phyloP scores from a whole-genome alignment of 768 basidiomycete species.

The Termitomyces sp. region DNA sequence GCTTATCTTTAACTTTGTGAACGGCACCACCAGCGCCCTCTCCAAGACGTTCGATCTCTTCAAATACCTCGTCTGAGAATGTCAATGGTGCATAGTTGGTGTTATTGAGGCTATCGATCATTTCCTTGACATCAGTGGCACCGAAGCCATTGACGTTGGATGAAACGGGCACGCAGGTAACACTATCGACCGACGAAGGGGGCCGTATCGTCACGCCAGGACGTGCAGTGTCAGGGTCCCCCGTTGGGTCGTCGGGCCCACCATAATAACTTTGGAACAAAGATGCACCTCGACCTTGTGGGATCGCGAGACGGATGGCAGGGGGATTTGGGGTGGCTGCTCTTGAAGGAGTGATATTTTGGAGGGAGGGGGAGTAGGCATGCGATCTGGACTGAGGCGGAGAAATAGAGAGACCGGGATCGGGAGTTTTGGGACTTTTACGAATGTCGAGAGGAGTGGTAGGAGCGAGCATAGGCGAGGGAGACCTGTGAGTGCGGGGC shows the following conservation, averaged over 20 bases:
- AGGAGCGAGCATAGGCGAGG: conserved; percentile 28
- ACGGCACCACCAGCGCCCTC: conserved; percentile 97
- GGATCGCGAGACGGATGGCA: conserved; percentile 25
- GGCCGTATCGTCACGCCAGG: conserved; percentile 42
- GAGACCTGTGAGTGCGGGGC: conserved; percentile 40
- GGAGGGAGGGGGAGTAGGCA: conserved; percentile 22
- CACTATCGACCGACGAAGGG: conserved; percentile 13
- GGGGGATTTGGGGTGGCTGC: conserved; percentile 25
- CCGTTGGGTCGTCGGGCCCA: conserved; percentile 27
- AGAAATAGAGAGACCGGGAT: conserved; percentile 5
- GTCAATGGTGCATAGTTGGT: conserved; percentile 29
- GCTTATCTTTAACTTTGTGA: conserved; percentile 84
- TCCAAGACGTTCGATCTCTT: conserved; percentile 75
- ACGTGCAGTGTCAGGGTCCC: conserved; percentile 18
- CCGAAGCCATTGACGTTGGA: conserved; percentile 24
- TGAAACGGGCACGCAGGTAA: conserved; percentile 25
- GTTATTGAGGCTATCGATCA: conserved; percentile 33
- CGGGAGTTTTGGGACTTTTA: conserved; percentile 18
- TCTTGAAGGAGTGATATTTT: conserved; percentile 21
- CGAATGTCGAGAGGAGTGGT: conserved; percentile 23
- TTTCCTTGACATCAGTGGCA: conserved; percentile 31
- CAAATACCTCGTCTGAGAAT: conserved; percentile 70
- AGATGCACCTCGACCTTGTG: conserved; percentile 25
- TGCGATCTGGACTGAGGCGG: conserved; percentile 25
- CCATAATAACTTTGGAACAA: conserved; percentile 38